Evolutionary conservation across 148 eudicot genomes (phyloP).

Genomic region (Diospyros kaki): DNA sequence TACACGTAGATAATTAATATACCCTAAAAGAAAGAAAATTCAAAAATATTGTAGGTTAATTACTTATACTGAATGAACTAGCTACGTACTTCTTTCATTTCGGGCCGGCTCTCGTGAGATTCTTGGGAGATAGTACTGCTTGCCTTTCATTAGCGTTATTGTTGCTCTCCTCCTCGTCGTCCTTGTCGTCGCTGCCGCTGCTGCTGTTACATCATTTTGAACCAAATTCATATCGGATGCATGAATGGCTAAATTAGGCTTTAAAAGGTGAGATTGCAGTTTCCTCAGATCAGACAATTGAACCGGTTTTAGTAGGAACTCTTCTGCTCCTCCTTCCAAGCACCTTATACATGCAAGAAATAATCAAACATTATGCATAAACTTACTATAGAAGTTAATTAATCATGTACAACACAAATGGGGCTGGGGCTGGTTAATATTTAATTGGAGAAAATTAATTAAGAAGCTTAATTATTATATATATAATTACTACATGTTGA

Average conservation of each 20-base stretch:
- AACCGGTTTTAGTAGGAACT: constrained; percentile 56
- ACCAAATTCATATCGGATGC: neutral
- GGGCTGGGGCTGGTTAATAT: neutral
- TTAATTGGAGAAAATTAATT: neutral
- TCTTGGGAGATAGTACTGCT: constrained; percentile 6
- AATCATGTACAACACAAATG: neutral
- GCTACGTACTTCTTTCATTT: constrained; percentile 18
- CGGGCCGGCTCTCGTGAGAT: constrained; percentile 13
- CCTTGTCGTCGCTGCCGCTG: neutral
- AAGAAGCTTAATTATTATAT: neutral
- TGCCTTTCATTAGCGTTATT: constrained; percentile 18
- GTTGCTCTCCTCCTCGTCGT: neutral
- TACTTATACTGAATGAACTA: too few relatives aligned
- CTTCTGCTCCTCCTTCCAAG: constrained; percentile 63
- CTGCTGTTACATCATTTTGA: too few relatives aligned
- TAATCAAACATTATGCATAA: neutral
- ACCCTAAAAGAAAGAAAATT: too few relatives aligned
- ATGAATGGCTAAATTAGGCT: neutral
- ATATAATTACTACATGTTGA: constrained; percentile 32
- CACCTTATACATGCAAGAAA: constrained; percentile 28
- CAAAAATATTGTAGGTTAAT: too few relatives aligned
- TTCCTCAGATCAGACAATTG: constrained; percentile 43
- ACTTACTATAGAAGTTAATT: too few relatives aligned
- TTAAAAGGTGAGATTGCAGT: constrained; percentile 26
- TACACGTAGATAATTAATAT: too few relatives aligned